Conservation (phyloP, 2,329 filamentous ascomycete species). For the Colletotrichum cuscutae region DNA sequence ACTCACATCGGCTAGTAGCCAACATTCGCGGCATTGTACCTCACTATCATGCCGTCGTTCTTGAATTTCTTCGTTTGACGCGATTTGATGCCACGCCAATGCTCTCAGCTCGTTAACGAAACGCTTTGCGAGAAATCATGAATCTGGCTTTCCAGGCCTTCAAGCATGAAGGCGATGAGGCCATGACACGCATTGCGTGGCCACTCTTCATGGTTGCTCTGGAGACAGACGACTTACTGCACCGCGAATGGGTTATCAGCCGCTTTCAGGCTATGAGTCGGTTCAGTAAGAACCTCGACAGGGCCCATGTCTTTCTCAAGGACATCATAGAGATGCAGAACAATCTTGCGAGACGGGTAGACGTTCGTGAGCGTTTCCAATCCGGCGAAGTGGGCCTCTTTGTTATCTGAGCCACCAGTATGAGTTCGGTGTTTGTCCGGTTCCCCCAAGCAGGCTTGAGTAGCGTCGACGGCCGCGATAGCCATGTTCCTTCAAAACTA, state of each 20-base stretch:
- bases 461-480: background rate
- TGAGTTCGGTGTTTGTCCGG: background rate
- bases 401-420: constrained; percentile 35
- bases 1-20: constrained; percentile 43
- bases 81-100: constrained; percentile 22
- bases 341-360: constrained; percentile 23
- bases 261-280: constrained; percentile 43
- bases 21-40: constrained; percentile 49
- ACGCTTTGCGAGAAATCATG: constrained; percentile 39
- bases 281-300: constrained; percentile 45
- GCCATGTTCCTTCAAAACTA: background rate
- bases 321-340: constrained; percentile 38
- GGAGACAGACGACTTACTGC: constrained; percentile 45
- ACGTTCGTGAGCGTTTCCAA: constrained; percentile 36
- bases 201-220: constrained; percentile 48
- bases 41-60: constrained; percentile 46
- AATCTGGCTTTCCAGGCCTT: constrained; percentile 46
- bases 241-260: constrained; percentile 47
- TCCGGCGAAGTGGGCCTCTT: constrained; percentile 35
- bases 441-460: background rate
- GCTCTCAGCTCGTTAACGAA: constrained; percentile 31
- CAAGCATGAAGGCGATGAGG: constrained; percentile 45
- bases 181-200: constrained; percentile 46
- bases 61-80: constrained; percentile 42
- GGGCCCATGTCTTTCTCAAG: constrained; percentile 43